Percentiles rank a stretch among this genome's conserved stretches.
Evolutionary conservation across 495 filamentous ascomycete genomes (phyloP).

Genomic region (Hypomontagnella submonticulosa): DNA sequence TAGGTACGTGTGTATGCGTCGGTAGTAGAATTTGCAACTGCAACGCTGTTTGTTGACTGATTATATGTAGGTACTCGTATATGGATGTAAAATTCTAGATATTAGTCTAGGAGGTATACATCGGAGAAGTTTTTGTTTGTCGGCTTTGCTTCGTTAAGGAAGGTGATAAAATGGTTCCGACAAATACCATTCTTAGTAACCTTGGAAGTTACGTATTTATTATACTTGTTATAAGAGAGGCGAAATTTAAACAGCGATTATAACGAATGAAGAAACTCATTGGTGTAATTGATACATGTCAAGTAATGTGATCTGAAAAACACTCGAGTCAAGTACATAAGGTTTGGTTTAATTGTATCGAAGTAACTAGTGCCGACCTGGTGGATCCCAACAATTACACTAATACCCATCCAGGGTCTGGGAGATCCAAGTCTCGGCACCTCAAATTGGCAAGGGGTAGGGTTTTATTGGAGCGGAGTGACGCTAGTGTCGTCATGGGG

Average conservation of each 20-base stretch:
- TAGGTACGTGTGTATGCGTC: slow-evolving; percentile 3
- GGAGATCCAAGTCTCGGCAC: slow-evolving; percentile 31
- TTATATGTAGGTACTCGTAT: not conserved
- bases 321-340: too few relatives aligned
- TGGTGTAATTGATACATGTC: not conserved
- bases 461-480: slow-evolving; percentile 29
- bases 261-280: not conserved
- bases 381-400: slow-evolving; percentile 1
- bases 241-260: not conserved
- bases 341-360: not conserved
- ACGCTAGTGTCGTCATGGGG: slow-evolving; percentile 44
- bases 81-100: not conserved
- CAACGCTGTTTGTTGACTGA: slow-evolving; percentile 24
- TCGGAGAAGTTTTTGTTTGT: not conserved
- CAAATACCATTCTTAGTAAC: too few relatives aligned
- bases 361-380: slow-evolving; percentile 15
- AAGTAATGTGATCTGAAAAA: not conserved
- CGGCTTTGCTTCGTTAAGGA: not conserved
- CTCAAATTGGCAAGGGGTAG: slow-evolving; percentile 35
- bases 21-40: slow-evolving; percentile 19
- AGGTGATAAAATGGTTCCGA: not conserved
- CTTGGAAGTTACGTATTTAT: too few relatives aligned
- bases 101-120: too few relatives aligned
- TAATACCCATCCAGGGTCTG: slow-evolving; percentile 20
- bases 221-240: too few relatives aligned